Base-by-base conservation (phyloP, 495 filamentous ascomycete genomes). In the Xylaria cubensis region DNA sequence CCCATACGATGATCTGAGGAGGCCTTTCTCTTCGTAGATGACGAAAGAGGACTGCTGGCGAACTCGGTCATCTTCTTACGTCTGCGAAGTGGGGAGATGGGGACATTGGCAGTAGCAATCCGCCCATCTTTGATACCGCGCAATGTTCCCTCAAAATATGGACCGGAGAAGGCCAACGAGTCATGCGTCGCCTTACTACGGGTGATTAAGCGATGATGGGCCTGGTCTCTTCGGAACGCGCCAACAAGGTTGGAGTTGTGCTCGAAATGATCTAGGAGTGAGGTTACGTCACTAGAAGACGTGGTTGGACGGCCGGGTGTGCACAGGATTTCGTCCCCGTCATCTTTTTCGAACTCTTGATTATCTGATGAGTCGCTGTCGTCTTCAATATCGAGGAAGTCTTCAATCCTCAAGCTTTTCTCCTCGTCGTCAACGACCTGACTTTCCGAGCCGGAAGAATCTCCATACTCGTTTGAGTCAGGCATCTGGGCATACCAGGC, bases 191-290 rank as follows among this genome's bases (percentile, higher is more conserved):
- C 81, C 72, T 86, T 85, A 72, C 89, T 87, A 78, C 89, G 89
- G 72, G 88, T 83, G 69, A 92, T 84, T 46, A 91, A 86, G 73
- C 92, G 87, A 76, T 92, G 91, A 70, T 90, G 89, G 76, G 88
- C 89, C 79, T 95, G 91, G 76, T 94, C 92, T 48, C 89, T 88
- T 51, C 92, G 92, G 83, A 95, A 96, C 9, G 92, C 91, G 42
- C 91, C 92, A 71, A 94, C 92, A 48, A 90, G 86, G 65, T 89
- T 88, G 55, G 87, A 84, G 74, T 87, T 84, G 66, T 79, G 80
- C 55, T 91, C 89, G 67, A 94, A 88, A 70, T 94, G 92, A 66
- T 88, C 89, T 48, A 94, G 83, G 79, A 86, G 77, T 21, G 76
- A 76, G 6, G 81, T 69, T 66, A 88, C 86, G 51, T 85, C 85